Percentiles rank a stretch among this genome's conserved stretches.
Evolutionary conservation across 2,329 filamentous ascomycete species (phyloP).

Genomic region (Alternaria viburni): DNA sequence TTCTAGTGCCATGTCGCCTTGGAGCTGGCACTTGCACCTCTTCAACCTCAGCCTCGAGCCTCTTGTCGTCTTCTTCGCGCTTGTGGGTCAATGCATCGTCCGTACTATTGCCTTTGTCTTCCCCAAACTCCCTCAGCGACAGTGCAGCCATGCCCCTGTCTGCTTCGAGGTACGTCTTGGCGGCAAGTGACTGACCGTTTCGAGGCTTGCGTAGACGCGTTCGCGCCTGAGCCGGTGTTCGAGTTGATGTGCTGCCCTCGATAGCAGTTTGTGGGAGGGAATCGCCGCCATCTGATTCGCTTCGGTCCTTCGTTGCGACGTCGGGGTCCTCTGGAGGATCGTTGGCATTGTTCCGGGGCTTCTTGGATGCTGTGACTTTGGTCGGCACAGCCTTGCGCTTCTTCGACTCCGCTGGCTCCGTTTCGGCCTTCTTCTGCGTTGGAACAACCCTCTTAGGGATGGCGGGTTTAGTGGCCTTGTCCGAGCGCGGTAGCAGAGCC

Average conservation of each 20-base stretch:
- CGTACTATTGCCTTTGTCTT: neutral
- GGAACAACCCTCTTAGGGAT: neutral
- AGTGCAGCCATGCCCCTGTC: neutral
- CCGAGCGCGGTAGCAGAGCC: neutral
- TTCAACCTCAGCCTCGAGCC: neutral
- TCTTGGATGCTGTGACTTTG: neutral
- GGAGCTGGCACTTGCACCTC: neutral
- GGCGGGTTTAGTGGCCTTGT: neutral
- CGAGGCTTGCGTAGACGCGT: neutral
- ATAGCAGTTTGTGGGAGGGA: neutral
- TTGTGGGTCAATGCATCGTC: neutral
- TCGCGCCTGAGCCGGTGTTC: neutral
- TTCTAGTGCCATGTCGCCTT: neutral
- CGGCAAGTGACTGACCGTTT: neutral
- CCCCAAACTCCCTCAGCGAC: no score
- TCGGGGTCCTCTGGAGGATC: neutral
- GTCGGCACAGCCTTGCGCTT: neutral
- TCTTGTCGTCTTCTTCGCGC: neutral
- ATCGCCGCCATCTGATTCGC: neutral
- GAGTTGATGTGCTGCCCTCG: neutral
- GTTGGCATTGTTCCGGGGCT: neutral
- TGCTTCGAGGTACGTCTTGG: neutral
- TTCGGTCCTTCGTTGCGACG: neutral
- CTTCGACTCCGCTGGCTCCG: neutral
- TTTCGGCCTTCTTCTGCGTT: neutral